These are phyloP conservation scores for Sporisorium scitamineum DNA, from an alignment of 1,284 basidiomycete species.

Conservation along the genomic window DNA sequence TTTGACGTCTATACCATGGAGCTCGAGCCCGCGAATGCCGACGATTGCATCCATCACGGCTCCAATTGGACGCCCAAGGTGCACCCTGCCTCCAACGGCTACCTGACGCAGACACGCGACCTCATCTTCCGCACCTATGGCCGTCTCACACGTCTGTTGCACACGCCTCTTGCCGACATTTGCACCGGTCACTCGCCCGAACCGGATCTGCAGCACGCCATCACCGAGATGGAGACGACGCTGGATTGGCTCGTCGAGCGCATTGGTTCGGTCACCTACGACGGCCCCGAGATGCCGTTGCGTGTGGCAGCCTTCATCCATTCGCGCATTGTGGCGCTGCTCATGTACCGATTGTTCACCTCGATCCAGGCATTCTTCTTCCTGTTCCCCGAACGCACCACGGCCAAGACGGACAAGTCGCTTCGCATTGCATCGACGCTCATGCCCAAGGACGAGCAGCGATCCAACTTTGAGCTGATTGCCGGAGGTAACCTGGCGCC, in stretches of 20 bases:
- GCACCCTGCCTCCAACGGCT: constrained; percentile 44
- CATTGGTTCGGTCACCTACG: constrained; percentile 40
- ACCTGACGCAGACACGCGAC: constrained; percentile 45
- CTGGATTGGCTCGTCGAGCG: constrained; percentile 47
- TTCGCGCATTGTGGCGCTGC: constrained; percentile 39
- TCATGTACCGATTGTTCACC: constrained; percentile 51
- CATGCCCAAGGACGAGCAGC: constrained; percentile 44
- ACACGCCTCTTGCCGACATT: constrained; percentile 55
- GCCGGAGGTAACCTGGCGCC: constrained; percentile 26
- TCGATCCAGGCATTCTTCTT: constrained; percentile 51
- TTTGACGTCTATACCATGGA: constrained; percentile 52
- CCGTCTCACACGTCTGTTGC: constrained; percentile 51
- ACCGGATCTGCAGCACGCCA: constrained; percentile 56
- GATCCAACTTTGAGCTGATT: constrained; percentile 53
- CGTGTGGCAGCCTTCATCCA: constrained; percentile 52
- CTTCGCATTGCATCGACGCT: constrained; percentile 49
- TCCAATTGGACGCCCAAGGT: constrained; percentile 54
- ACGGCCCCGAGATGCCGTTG: constrained; percentile 52
- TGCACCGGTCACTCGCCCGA: constrained; percentile 50
- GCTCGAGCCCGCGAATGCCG: constrained; percentile 38
- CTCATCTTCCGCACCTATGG: constrained; percentile 50
- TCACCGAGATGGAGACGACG: constrained; percentile 55
- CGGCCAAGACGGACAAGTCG: constrained; percentile 45
- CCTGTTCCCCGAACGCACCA: constrained; percentile 44
- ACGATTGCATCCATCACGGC: constrained; percentile 56